Base-by-base conservation (phyloP, 2,329 filamentous ascomycete genomes). In the Helotiales sp. region DNA sequence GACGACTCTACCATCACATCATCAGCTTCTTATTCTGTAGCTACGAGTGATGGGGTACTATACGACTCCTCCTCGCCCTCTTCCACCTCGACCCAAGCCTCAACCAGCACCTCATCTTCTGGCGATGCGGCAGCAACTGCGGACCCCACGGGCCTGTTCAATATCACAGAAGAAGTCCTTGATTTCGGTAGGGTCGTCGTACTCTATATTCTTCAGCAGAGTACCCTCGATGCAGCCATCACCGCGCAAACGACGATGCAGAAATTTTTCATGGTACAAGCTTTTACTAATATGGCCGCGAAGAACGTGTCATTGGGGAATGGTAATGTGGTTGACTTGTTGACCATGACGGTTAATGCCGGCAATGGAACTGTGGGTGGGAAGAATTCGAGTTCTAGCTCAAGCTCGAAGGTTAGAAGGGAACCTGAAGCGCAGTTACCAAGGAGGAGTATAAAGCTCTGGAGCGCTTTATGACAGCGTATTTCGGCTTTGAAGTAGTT, bases 101-200 rank as follows among this genome's bases (percentile, higher is more conserved):
- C 61, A 22, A 48, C 55, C 10, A 31, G 53, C 1, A 54, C 57
- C 24, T 51, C 60, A 17, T 51, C 60, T 5, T 52, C 67, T 2
- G 42, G 55, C 17, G 51, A 60, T 1, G 56, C 61, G 3, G 52
- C 56, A 2, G 22, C 64, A 8, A 34, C 63, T 0, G 40, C 58
- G 5, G 52, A 50, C 27, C 55, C 63, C 12, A 53, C 61, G 13
- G 68, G 65, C 8, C 52, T 64, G 1, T 86, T 86, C 50, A 69
- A 68, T 0, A 74, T 84, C 12, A 82, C 81, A 1, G 77, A 86
- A 55, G 76, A 82, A 50, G 77, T 79, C 0, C 73, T 87, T 1
- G 86, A 89, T 66, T 89, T 89, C 73, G 81, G 84, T 0, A 79
- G 86, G 3, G 78, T 87, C 2, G 80, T 79, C 0, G 81, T 89